These are phyloP conservation scores for Nicotiana tabacum DNA, from an alignment of 257 asterid genomes.

Conservation along the genomic window DNA sequence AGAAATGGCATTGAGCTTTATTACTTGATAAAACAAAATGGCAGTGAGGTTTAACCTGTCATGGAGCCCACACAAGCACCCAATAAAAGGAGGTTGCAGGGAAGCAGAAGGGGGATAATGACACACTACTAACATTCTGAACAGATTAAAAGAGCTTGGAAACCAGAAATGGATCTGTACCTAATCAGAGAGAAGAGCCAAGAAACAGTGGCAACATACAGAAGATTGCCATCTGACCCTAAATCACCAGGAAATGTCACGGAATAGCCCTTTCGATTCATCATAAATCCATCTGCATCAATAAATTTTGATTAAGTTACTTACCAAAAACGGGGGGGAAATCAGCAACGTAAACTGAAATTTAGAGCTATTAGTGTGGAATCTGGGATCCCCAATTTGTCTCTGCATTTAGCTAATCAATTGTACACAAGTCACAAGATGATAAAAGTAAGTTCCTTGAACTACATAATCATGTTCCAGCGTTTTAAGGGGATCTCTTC, in stretches of 20 bases:
- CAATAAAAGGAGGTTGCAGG: too few species aligned
- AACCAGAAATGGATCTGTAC: too few species aligned
- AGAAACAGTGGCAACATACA: not conserved
- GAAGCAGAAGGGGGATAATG: too few species aligned
- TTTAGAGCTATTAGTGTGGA: not conserved
- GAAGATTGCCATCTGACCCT: not conserved
- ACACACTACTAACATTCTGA: too few species aligned
- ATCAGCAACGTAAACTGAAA: not conserved
- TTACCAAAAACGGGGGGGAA: not conserved
- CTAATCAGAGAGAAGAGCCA: too few species aligned
- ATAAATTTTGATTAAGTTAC: not conserved
- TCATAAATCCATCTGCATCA: constrained; percentile 74
- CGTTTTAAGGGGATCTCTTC: not conserved
- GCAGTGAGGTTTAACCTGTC: too few species aligned
- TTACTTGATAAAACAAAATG: too few species aligned
- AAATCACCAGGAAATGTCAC: constrained; percentile 51
- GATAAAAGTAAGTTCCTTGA: not conserved
- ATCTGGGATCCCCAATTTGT: not conserved
- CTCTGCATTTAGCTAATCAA: not conserved
- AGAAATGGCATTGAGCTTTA: too few species aligned
- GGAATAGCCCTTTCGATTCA: constrained; percentile 67
- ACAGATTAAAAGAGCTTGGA: too few species aligned
- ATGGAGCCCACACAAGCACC: too few species aligned
- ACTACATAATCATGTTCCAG: not conserved
- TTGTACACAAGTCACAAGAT: not conserved